phyloP scores from a whole-genome alignment of 1,139 yeast species.

The Lodderomyces margitis region DNA sequence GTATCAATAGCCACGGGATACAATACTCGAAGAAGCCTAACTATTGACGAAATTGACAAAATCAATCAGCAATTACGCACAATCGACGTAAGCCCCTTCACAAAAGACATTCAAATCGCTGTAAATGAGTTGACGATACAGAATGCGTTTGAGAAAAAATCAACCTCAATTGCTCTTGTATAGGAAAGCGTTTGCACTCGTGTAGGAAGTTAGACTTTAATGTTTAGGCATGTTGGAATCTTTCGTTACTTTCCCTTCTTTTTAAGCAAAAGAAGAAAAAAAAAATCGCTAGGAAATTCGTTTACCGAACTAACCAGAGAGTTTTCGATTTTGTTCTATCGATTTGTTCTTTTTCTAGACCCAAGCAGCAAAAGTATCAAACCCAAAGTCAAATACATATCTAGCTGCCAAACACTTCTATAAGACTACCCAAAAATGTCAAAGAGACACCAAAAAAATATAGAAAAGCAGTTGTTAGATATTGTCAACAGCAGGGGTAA shows the following conservation, averaged over 20 bases:
- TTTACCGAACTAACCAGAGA: constrained; percentile 2
- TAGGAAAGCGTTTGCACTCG: not conserved
- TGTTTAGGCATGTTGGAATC: too few species aligned
- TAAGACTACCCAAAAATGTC: constrained; percentile 10
- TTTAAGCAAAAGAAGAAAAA: not conserved
- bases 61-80: not conserved
- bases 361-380: not conserved
- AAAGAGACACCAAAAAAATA: constrained; percentile 14
- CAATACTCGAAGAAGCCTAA: constrained; percentile 1
- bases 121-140: not conserved
- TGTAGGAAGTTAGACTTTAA: not conserved
- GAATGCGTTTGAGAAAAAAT: not conserved
- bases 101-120: not conserved
- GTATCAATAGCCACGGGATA: constrained; percentile 10
- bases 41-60: constrained; percentile 2
- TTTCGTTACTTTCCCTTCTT: too few species aligned
- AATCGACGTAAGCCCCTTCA: not conserved
- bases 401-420: not conserved
- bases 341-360: not conserved
- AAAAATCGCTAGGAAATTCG: not conserved
- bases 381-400: not conserved
- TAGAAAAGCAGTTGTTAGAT: constrained; percentile 44
- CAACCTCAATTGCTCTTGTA: not conserved
- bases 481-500: constrained; percentile 39
- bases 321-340: not conserved